Conservation (phyloP, 2,329 filamentous ascomycete genomes). For the Capronia coronata region DNA sequence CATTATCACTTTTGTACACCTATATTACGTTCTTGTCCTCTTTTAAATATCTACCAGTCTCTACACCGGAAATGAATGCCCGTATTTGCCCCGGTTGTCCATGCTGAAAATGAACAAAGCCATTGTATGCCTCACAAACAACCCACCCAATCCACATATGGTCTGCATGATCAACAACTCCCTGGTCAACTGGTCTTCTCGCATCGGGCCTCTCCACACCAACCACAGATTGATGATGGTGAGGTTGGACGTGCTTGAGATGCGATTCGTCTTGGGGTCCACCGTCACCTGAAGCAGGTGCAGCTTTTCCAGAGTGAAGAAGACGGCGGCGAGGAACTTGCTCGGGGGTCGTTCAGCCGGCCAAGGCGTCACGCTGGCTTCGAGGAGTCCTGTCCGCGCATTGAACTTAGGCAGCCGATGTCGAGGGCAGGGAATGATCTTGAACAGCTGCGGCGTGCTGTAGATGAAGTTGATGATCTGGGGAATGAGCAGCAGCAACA, state of each 20-base stretch:
- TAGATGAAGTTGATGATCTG: slow-evolving; percentile 97
- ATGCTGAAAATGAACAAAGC: slow-evolving; percentile 83
- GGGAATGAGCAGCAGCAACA: slow-evolving; percentile 81
- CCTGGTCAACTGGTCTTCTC: slow-evolving; percentile 73
- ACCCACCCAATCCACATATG: slow-evolving; percentile 66
- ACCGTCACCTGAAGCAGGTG: slow-evolving; percentile 61
- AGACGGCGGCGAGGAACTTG: slow-evolving; percentile 52
- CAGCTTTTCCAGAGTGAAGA: slow-evolving; percentile 64
- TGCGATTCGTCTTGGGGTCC: slow-evolving; percentile 50
- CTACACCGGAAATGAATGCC: slow-evolving; percentile 14
- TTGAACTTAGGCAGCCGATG: slow-evolving; percentile 90
- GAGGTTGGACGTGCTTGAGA: slow-evolving; percentile 79
- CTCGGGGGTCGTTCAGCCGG: slow-evolving; percentile 59
- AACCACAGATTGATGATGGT: slow-evolving; percentile 95
- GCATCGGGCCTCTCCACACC: slow-evolving; percentile 85
- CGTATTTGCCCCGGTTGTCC: slow-evolving; percentile 57
- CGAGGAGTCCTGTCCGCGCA: slow-evolving; percentile 71
- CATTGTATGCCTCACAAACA: slow-evolving; percentile 79
- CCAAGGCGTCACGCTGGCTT: slow-evolving; percentile 79
- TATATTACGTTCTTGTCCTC: background rate
- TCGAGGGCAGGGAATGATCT: slow-evolving; percentile 81
- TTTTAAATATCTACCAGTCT: no score
- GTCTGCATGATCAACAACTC: slow-evolving; percentile 77
- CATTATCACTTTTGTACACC: background rate
- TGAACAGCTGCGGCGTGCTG: slow-evolving; percentile 85